A percentile compares a stretch with the other conserved stretches of the same genome.
These are phyloP conservation scores for Tetrahymena malaccensis DNA, from an alignment of 73 alveolate species.

Conservation along the genomic window DNA sequence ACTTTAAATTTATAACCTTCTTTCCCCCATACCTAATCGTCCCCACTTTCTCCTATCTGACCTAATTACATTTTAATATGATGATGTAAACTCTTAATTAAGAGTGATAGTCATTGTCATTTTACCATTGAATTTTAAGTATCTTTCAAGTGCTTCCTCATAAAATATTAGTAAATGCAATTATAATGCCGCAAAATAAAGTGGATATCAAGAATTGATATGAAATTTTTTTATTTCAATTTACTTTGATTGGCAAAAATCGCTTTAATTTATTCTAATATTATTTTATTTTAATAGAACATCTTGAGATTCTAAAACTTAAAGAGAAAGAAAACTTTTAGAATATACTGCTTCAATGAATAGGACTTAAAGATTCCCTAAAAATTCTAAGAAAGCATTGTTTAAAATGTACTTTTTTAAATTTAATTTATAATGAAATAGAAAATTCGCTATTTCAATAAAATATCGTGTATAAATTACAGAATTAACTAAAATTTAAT, in stretches of 20 bases:
- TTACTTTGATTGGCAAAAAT: background rate
- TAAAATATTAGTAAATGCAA: background rate
- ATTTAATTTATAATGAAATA: background rate
- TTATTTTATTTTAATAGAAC: background rate
- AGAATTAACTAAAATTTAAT: background rate
- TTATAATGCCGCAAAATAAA: background rate
- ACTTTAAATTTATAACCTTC: background rate
- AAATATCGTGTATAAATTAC: background rate
- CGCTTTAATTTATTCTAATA: background rate
- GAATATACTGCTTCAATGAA: background rate
- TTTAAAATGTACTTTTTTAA: background rate
- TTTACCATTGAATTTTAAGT: background rate
- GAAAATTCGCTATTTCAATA: background rate
- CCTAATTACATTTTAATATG: background rate
- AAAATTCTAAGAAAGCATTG: background rate
- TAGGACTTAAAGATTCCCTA: background rate
- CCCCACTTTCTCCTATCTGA: background rate
- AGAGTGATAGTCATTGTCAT: background rate
- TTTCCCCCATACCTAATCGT: background rate
- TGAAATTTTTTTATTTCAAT: too few relatives aligned
- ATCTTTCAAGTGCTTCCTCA: background rate
- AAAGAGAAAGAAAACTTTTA: background rate
- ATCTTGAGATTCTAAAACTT: background rate
- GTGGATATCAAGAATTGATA: too few relatives aligned
- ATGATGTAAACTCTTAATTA: background rate